Conservation (phyloP, 1,284 basidiomycete genomes). For the Tranzscheliella williamsii region DNA sequence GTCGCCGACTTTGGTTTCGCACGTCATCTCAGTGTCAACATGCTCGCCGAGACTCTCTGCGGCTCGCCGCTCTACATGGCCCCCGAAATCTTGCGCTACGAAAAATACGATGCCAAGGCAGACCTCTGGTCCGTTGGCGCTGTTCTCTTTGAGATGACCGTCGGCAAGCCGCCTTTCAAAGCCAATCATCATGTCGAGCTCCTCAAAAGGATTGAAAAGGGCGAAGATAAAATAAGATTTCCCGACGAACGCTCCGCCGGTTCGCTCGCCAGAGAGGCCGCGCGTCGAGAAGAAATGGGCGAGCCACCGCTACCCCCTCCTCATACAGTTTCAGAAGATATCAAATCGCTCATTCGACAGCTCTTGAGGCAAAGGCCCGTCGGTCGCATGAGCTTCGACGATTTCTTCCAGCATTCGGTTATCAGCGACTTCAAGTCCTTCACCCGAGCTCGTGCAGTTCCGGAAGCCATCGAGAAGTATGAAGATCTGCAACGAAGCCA, state of each 20-base stretch:
- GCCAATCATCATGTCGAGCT: conserved; percentile 96
- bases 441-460: conserved; percentile 26
- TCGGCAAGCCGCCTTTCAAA: conserved; percentile 89
- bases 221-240: conserved; percentile 72
- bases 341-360: conserved; percentile 83
- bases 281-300: conserved; percentile 44
- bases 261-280: conserved; percentile 46
- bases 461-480: conserved; percentile 28
- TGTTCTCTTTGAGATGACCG: conserved; percentile 92
- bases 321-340: conserved; percentile 72
- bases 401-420: conserved; percentile 73
- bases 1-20: conserved; percentile 96
- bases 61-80: conserved; percentile 99
- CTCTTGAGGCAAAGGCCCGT: conserved; percentile 81
- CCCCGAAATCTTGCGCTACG: conserved; percentile 93
- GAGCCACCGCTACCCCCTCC: conserved; percentile 48
- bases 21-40: conserved; percentile 82
- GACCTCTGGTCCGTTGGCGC: conserved; percentile 98
- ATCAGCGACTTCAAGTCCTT: conserved; percentile 37
- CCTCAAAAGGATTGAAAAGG: conserved; percentile 86
- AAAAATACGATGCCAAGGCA: conserved; percentile 97
- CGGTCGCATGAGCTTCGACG: conserved; percentile 85
- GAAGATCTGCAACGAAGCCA: conserved; percentile 31
- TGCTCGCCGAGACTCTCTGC: conserved; percentile 96
- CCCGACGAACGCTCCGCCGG: conserved; percentile 69